These are phyloP conservation scores for Kalmusia sp. DNA, from an alignment of 2,329 filamentous ascomycete species.

Conservation along the genomic window DNA sequence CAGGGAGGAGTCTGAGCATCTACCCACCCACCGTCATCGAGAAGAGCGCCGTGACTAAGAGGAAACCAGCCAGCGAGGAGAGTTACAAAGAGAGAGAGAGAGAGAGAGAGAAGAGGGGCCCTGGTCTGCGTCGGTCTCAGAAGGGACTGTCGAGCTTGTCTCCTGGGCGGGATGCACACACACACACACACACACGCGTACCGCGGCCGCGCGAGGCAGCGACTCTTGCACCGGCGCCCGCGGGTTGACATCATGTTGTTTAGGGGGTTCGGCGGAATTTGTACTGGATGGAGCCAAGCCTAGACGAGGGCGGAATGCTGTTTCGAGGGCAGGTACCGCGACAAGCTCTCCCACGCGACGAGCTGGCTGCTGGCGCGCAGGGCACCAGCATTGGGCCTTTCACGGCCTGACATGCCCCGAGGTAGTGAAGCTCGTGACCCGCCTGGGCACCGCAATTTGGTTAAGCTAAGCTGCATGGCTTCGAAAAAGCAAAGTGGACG, in stretches of 20 bases:
- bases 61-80: too few species aligned
- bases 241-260: constrained; percentile 14
- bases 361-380: constrained; percentile 14
- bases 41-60: too few species aligned
- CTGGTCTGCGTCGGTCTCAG: too few species aligned
- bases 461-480: constrained; percentile 25
- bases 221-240: neutral
- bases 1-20: neutral
- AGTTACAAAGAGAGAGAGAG: too few species aligned
- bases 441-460: constrained; percentile 26
- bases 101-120: too few species aligned
- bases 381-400: constrained; percentile 13
- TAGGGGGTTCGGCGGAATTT: constrained; percentile 11
- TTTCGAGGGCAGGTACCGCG: constrained; percentile 29
- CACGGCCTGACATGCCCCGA: constrained; percentile 28
- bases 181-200: constrained; percentile 3
- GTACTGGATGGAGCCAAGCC: constrained; percentile 21
- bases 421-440: constrained; percentile 28
- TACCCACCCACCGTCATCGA: too few species aligned
- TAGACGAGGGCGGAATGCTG: constrained; percentile 21
- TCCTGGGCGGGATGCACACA: too few species aligned
- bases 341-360: constrained; percentile 6
- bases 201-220: neutral
- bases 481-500: constrained; percentile 38
- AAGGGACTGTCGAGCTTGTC: neutral